Conservation (phyloP, 768 basidiomycete genomes). For the Hygrophorus pudorinus region DNA sequence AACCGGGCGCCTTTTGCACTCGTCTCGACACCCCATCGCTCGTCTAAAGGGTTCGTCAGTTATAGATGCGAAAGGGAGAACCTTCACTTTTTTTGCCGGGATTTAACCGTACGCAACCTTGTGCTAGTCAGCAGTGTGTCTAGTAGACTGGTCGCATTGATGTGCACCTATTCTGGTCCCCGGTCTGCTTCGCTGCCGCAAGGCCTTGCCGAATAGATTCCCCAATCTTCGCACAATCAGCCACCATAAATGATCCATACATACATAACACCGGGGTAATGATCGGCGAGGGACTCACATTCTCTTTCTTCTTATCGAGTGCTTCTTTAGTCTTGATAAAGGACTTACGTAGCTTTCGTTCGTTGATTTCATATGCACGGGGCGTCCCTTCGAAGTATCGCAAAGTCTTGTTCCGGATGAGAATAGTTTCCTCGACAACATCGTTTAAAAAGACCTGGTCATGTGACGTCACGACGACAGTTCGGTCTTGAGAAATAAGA, state of each 20-base stretch:
- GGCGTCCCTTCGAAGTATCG: slow-evolving; percentile 50
- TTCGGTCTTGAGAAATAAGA: slow-evolving; percentile 28
- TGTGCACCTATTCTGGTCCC: no score
- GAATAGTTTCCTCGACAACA: slow-evolving; percentile 51
- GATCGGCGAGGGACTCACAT: slow-evolving; percentile 30
- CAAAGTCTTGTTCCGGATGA: slow-evolving; percentile 44
- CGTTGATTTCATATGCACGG: slow-evolving; percentile 36
- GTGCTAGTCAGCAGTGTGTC: slow-evolving; percentile 60
- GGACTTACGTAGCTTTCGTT: slow-evolving; percentile 34
- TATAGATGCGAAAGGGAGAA: no score
- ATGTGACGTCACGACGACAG: slow-evolving; percentile 55
- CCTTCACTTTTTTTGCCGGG: slow-evolving; percentile 42
- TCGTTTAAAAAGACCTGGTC: slow-evolving; percentile 53
- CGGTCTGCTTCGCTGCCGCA: no score
- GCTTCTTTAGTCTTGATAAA: slow-evolving; percentile 34
- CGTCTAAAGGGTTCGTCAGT: slow-evolving; percentile 15
- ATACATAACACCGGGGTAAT: slow-evolving; percentile 48
- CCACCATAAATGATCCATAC: slow-evolving; percentile 36
- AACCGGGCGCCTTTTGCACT: slow-evolving; percentile 35
- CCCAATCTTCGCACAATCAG: no score
- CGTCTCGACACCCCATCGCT: slow-evolving; percentile 28
- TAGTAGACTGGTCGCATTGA: no score
- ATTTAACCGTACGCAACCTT: slow-evolving; percentile 36
- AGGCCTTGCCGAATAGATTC: no score
- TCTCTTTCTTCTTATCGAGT: slow-evolving; percentile 32